These are phyloP conservation scores for Boletus semigastroideus DNA, from an alignment of 1,284 basidiomycete species.

Conservation along the genomic window DNA sequence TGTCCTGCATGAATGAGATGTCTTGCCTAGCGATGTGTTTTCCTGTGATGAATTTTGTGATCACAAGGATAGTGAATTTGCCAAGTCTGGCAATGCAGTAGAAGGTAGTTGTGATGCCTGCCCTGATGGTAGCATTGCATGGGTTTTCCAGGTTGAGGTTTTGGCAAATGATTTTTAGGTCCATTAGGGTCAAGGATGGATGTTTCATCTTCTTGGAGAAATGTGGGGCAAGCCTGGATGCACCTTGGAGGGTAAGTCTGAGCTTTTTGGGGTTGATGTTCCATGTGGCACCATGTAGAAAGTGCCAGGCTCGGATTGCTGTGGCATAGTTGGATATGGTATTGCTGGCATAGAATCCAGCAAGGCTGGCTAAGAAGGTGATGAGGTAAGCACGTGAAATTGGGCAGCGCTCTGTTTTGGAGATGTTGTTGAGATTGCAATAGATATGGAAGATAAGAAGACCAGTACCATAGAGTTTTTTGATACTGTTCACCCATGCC, in stretches of 20 bases:
- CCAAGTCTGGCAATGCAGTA: no score
- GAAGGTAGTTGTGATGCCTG: no score
- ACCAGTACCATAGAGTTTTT: slow-evolving; percentile 2
- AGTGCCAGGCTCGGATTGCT: background rate
- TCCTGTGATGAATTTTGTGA: no score
- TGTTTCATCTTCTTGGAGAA: no score
- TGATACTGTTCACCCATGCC: slow-evolving; percentile 20
- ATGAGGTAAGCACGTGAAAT: background rate
- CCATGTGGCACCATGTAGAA: background rate
- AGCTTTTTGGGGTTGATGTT: background rate
- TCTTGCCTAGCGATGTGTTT: no score
- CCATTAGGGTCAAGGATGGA: no score
- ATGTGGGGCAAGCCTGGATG: background rate
- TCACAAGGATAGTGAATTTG: no score
- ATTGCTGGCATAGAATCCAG: background rate
- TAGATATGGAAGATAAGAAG: slow-evolving; percentile 32
- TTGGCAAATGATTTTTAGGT: no score
- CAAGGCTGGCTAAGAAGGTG: background rate
- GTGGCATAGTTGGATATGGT: background rate
- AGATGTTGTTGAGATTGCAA: slow-evolving; percentile 20
- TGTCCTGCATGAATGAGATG: no score
- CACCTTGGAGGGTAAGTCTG: background rate
- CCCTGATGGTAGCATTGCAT: no score
- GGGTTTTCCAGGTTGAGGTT: no score
- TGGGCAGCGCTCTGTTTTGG: background rate